These are phyloP conservation scores for Scopulariopsis brevicaulis DNA, from an alignment of 2,329 filamentous ascomycete genomes.

Conservation along the genomic window DNA sequence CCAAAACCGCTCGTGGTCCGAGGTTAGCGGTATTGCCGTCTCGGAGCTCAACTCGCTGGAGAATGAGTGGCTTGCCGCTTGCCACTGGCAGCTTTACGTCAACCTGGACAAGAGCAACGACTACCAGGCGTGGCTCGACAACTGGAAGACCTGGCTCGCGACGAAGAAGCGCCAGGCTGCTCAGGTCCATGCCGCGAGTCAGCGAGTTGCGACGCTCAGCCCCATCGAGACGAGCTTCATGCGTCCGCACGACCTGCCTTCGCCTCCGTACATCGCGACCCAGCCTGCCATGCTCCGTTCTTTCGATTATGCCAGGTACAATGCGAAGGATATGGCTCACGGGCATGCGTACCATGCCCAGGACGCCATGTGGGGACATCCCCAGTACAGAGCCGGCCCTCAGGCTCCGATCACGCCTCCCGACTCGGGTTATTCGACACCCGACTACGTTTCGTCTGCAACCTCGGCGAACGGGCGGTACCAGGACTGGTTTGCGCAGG, in stretches of 20 bases:
- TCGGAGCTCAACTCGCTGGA: conserved; percentile 76
- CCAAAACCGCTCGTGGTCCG: conserved; percentile 93
- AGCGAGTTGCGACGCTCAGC: conserved; percentile 26
- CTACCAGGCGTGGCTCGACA: conserved; percentile 50
- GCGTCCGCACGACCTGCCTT: conserved; percentile 11
- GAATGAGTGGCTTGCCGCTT: conserved; percentile 75
- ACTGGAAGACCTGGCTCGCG: conserved; percentile 46
- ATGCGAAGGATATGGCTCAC: conserved; percentile 14
- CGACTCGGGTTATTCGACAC: conserved; percentile 50
- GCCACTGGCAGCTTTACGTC: conserved; percentile 77
- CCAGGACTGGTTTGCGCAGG: conserved; percentile 43
- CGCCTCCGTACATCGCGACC: conserved; percentile 19
- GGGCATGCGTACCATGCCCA: conserved; percentile 3
- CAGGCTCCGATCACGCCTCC: conserved; percentile 43
- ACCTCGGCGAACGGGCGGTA: conserved; percentile 42
- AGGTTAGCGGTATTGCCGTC: conserved; percentile 83
- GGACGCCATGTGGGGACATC: conserved; percentile 2
- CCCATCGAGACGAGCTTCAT: conserved; percentile 27
- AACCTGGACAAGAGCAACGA: conserved; percentile 69
- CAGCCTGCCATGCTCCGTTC: conserved; percentile 4
- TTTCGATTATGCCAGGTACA: conserved; percentile 23
- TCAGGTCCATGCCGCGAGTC: conserved; percentile 7
- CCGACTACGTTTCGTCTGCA: conserved; percentile 45
- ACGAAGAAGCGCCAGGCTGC: conserved; percentile 41
- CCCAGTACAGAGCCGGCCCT: conserved; percentile 7